phyloP scores from a whole-genome alignment of 768 basidiomycete genomes.

The Boletus barrowsii region DNA sequence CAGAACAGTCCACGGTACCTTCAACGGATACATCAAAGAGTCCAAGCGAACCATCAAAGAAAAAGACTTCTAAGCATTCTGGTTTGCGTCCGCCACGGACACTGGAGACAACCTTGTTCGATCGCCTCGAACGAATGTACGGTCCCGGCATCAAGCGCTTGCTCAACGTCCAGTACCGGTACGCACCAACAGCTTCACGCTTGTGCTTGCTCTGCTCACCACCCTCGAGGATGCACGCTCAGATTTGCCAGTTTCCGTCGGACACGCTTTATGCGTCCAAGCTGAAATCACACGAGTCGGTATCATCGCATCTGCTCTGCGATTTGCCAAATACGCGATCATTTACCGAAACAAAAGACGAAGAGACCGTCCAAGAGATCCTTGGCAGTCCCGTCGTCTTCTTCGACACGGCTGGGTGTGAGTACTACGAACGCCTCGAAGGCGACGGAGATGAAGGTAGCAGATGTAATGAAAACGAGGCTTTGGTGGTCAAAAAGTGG shows the following conservation, averaged over 20 bases:
- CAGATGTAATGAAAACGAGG: conserved; percentile 93
- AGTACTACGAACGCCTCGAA: conserved; percentile 84
- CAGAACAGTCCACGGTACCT: conserved; percentile 14
- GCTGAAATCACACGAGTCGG: conserved; percentile 67
- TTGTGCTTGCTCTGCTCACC: not conserved
- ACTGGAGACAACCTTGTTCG: conserved; percentile 88
- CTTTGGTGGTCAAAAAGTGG: conserved; percentile 78
- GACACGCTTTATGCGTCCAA: conserved; percentile 72
- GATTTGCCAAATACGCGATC: conserved; percentile 58
- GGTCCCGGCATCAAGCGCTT: conserved; percentile 80
- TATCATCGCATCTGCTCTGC: conserved; percentile 66
- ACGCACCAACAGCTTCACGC: conserved; percentile 12
- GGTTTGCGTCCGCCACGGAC: conserved; percentile 60
- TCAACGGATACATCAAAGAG: conserved; percentile 1
- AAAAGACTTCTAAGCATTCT: conserved; percentile 9
- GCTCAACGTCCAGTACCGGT: conserved; percentile 90
- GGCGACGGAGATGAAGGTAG: conserved; percentile 86
- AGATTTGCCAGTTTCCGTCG: conserved; percentile 86
- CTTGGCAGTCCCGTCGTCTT: conserved; percentile 82
- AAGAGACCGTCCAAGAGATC: conserved; percentile 70
- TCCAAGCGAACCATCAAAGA: conserved; percentile 2
- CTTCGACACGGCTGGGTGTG: conserved; percentile 92
- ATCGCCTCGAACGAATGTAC: conserved; percentile 86
- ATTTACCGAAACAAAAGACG: conserved; percentile 35
- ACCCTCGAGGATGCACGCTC: conserved; percentile 71